Evolutionary conservation across 2,329 filamentous ascomycete species (phyloP).

Genomic region (Aspergillus tamarii): DNA sequence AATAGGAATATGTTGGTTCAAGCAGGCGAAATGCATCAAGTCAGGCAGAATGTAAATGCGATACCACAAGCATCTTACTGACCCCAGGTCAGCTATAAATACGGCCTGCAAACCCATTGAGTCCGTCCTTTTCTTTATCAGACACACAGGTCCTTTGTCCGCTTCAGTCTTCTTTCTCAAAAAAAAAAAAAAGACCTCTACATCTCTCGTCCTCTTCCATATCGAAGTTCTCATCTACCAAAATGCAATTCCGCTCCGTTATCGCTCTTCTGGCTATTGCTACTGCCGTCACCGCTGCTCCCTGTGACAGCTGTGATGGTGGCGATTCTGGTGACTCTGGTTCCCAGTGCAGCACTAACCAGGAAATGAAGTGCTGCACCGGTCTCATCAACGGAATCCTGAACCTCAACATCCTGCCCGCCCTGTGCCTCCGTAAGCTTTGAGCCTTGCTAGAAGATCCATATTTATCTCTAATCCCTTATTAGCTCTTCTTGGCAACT

Average conservation of each 20-base stretch:
- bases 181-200: not conserved
- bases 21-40: not conserved
- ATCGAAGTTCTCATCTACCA: not conserved
- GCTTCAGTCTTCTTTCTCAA: not conserved
- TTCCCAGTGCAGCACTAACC: not conserved
- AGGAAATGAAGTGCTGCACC: not conserved
- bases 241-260: not conserved
- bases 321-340: not conserved
- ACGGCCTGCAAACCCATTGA: not conserved
- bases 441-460: fast-evolving
- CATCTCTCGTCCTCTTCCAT: not conserved
- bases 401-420: not conserved
- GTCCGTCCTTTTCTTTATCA: not conserved
- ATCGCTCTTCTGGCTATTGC: not conserved
- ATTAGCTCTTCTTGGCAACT: not conserved
- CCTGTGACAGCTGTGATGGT: not conserved
- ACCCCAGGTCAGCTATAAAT: not conserved
- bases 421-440: not conserved
- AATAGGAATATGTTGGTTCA: not conserved
- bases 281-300: not conserved
- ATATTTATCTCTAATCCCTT: not conserved
- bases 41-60: not conserved
- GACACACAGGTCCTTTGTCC: not conserved
- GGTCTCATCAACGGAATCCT: not conserved
- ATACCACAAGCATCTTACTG: not conserved